phyloP scores from a whole-genome alignment of 73 alveolate genomes.

The Paramecium biaurelia region DNA sequence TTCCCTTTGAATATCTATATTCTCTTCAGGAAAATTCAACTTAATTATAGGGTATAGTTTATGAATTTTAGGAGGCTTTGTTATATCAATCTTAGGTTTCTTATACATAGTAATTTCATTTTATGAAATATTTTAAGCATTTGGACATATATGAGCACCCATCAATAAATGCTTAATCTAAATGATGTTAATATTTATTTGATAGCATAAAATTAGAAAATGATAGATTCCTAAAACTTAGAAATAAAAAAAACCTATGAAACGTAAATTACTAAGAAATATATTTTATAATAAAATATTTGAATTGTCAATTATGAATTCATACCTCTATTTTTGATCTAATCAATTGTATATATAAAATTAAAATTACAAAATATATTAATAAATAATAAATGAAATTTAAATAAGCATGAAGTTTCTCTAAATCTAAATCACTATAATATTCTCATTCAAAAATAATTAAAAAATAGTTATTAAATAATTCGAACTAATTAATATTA shows the following conservation, averaged over 20 bases:
- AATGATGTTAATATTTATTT: neutral
- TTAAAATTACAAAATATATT: neutral
- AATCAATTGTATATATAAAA: neutral
- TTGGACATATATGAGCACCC: neutral
- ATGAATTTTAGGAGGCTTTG: neutral
- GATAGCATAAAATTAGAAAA: neutral
- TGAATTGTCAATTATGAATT: neutral
- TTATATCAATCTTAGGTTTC: neutral
- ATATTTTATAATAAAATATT: neutral
- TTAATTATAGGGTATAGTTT: neutral
- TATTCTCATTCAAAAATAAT: neutral
- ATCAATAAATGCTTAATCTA: neutral
- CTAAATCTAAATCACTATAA: neutral
- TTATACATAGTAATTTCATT: neutral
- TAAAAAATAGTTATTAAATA: neutral
- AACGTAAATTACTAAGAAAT: neutral
- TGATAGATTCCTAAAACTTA: neutral
- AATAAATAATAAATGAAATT: neutral
- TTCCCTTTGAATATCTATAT: neutral
- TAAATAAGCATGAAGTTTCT: neutral
- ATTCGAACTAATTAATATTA: neutral
- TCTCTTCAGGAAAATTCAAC: neutral
- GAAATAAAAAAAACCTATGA: neutral
- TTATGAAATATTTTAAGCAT: neutral
- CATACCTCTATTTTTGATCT: neutral